Conservation (phyloP, 805 yeast genomes). For the Metschnikowia bowlesiae region DNA sequence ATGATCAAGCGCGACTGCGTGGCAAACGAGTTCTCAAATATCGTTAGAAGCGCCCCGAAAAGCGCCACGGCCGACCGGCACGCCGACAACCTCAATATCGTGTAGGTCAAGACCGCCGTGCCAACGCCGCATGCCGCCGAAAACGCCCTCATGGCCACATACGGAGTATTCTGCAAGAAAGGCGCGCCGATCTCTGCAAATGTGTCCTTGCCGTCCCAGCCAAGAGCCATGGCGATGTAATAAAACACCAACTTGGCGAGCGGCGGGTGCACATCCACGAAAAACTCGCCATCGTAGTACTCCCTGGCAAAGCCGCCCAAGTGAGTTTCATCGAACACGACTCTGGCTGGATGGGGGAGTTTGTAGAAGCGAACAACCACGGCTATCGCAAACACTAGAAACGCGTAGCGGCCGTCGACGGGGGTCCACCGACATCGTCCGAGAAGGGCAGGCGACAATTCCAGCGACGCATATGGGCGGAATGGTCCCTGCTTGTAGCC, state of each 20-base stretch:
- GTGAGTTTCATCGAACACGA: slow-evolving; percentile 48
- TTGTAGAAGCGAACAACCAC: slow-evolving; percentile 28
- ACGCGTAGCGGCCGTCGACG: slow-evolving; percentile 9
- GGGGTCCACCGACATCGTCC: slow-evolving; percentile 15
- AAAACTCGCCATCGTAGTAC: slow-evolving; percentile 55
- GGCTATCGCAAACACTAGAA: slow-evolving; percentile 16
- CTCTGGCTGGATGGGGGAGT: slow-evolving; percentile 33
- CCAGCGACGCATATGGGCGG: slow-evolving; percentile 27
- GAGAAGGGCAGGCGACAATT: slow-evolving; percentile 14
- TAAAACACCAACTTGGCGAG: slow-evolving; percentile 57
- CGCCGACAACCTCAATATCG: slow-evolving; percentile 51
- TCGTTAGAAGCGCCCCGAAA: slow-evolving; percentile 47
- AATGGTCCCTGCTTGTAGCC: slow-evolving; percentile 28
- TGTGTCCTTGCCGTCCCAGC: slow-evolving; percentile 45
- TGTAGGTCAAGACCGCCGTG: slow-evolving; percentile 49
- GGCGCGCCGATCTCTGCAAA: slow-evolving; percentile 41
- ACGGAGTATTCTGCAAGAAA: slow-evolving; percentile 36
- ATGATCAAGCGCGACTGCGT: slow-evolving; percentile 52
- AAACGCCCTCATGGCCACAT: slow-evolving; percentile 51
- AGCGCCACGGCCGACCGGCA: slow-evolving; percentile 49
- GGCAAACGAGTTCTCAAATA: slow-evolving; percentile 62
- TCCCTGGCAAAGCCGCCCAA: slow-evolving; percentile 36
- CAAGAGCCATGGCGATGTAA: slow-evolving; percentile 47
- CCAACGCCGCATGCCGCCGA: slow-evolving; percentile 54
- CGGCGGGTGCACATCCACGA: slow-evolving; percentile 73